phyloP scores from a whole-genome alignment of 768 basidiomycete species.

The Lepiota subincarnata region DNA sequence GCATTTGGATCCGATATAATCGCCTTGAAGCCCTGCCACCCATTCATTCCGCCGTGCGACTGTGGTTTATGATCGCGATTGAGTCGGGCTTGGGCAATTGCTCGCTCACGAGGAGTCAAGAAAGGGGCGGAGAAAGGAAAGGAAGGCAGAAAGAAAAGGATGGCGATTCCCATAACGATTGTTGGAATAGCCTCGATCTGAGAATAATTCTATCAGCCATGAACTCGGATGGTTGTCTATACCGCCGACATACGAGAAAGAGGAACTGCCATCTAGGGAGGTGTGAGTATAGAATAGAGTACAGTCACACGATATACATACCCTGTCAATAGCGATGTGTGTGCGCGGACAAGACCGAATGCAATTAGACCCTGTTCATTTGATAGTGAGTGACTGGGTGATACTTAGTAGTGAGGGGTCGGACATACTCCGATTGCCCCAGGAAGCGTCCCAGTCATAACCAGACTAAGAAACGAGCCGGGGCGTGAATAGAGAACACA shows the following conservation, averaged over 20 bases:
- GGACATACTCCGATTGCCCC: conserved; percentile 47
- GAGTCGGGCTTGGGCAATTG: conserved; percentile 53
- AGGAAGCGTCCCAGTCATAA: conserved; percentile 56
- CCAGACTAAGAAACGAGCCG: conserved; percentile 30
- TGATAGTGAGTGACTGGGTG: not conserved
- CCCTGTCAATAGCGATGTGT: conserved; percentile 32
- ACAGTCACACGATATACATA: conserved; percentile 5
- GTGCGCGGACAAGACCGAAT: conserved; percentile 50
- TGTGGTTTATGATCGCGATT: conserved; percentile 55
- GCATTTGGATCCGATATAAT: conserved; percentile 45
- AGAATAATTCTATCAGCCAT: not conserved
- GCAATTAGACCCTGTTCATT: conserved; percentile 45
- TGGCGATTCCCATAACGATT: conserved; percentile 44
- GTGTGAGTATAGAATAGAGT: not conserved
- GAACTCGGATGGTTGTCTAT: not conserved
- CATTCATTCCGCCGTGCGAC: conserved; percentile 55
- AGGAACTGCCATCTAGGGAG: conserved; percentile 52
- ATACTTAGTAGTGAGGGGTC: not conserved
- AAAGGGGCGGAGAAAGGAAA: conserved; percentile 54
- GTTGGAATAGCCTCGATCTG: conserved; percentile 58
- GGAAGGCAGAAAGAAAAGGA: conserved; percentile 48
- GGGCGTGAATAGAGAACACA: not conserved
- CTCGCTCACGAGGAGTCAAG: conserved; percentile 45
- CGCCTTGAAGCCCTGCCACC: conserved; percentile 54
- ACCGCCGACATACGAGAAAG: conserved; percentile 37